Evolutionary conservation across 2,329 filamentous ascomycete genomes (phyloP), one percentile per base, ranked within the genome.

Genomic region (Stagonosporopsis rhizophila): DNA sequence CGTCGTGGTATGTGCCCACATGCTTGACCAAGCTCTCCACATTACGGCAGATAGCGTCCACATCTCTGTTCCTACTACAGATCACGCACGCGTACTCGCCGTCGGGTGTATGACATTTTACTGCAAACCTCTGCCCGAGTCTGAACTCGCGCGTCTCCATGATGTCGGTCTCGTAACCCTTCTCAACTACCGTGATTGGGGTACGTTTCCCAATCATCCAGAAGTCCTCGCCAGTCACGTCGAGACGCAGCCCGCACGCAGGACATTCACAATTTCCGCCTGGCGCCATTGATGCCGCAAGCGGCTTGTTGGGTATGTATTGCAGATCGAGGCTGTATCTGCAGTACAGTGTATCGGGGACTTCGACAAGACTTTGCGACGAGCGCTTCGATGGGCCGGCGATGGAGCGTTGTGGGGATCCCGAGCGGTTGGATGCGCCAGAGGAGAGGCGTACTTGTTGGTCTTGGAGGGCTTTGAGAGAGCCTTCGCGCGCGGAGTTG

Each of bases 401-500:
- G 6, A 70, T 60, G 17, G 66, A 64, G 35, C 62, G 61, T 44
- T 49, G 54, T 4, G 67, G 64, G 11, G 55, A 70, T 14, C 60
- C 53, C 9, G 65, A 61, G 46, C 62, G 53, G 11, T 56, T 54
- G 1, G 59, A 61, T 14, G 35, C 35, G 19, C 46, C 38, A 2
- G 58, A 45, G 2, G 64, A 63, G 35, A 76, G 62, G n/a, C 75
- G 72, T 20, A 68, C 61, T 60, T 75, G 71, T 34, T 75, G 73
- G 38, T 69, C 56, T 25, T 69, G 67, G 11, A 80, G 64, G 0
- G 77, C 77, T 22, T 73, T 66, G 25, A 79, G 58, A 4, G 75
- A 76, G 23, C 74, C 73, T 46, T 78, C 75, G n/a, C 77, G 74
- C 3, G 78, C 78, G 11, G 72, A 62, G 44, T 79, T 71, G 12